phyloP scores from a whole-genome alignment of 805 yeast genomes.

The Starmera quercuum region DNA sequence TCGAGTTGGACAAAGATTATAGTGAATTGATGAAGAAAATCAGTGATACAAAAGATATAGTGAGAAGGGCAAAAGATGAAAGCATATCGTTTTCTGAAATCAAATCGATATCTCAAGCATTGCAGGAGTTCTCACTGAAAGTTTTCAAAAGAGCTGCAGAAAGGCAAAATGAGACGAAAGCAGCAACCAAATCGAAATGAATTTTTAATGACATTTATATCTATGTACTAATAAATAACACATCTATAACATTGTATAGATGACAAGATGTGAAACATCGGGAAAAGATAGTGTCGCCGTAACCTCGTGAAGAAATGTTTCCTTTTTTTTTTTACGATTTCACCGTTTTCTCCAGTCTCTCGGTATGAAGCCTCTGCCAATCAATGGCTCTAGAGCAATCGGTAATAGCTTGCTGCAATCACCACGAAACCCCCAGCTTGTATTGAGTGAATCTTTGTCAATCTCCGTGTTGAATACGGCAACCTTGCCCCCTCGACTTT shows the following conservation, averaged over 20 bases:
- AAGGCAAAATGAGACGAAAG: conserved; percentile 8
- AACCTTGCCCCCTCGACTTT: conserved; percentile 66
- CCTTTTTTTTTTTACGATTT: too few species aligned
- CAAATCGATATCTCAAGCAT: conserved; percentile 66
- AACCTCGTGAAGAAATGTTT: too few species aligned
- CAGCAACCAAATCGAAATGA: background rate
- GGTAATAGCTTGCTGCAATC: conserved; percentile 74
- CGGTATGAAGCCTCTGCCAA: conserved; percentile 24
- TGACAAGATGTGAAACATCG: too few species aligned
- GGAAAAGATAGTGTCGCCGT: too few species aligned
- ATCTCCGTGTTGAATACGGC: conserved; percentile 77
- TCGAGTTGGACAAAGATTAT: conserved; percentile 45
- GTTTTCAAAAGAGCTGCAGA: conserved; percentile 45
- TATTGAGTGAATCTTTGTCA: conserved; percentile 36
- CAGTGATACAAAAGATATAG: conserved; percentile 52
- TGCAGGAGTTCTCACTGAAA: conserved; percentile 69
- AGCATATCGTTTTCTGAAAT: conserved; percentile 44
- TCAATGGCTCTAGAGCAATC: conserved; percentile 48
- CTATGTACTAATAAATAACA: too few species aligned
- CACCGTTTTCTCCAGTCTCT: conserved; percentile 15
- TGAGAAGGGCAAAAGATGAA: conserved; percentile 55
- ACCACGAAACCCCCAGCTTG: conserved; percentile 67
- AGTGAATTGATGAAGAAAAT: conserved; percentile 36
- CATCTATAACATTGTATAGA: too few species aligned
- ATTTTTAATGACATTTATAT: background rate